phyloP scores from a whole-genome alignment of 768 basidiomycete species.

The Termitomyces sp. region DNA sequence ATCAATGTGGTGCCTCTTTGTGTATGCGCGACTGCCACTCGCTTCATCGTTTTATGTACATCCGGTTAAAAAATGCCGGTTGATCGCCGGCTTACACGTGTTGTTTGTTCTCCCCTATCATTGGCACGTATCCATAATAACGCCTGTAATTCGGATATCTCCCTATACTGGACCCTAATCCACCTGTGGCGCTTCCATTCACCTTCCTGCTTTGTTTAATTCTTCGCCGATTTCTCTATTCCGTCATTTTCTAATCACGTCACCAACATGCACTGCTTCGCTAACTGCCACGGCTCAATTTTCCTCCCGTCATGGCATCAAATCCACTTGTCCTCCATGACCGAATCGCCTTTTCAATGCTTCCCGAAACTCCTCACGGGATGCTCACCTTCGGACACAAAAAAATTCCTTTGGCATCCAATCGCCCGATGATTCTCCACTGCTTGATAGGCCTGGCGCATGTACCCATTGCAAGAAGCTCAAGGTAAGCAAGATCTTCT shows the following conservation, averaged over 20 bases:
- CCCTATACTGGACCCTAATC: neutral
- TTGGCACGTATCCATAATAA: neutral
- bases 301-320: slow-evolving; percentile 1
- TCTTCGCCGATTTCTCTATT: neutral
- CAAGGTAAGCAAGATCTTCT: slow-evolving; percentile 54
- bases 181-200: slow-evolving; percentile 1
- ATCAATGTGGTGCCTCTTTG: too few relatives aligned
- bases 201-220: neutral
- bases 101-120: neutral
- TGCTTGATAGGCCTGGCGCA: slow-evolving; percentile 62
- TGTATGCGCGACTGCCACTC: too few relatives aligned
- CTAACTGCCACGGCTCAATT: slow-evolving; percentile 13
- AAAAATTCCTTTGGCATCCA: slow-evolving; percentile 9
- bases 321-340: neutral
- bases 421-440: slow-evolving; percentile 6
- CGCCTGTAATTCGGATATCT: neutral
- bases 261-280: slow-evolving; percentile 18
- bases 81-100: neutral
- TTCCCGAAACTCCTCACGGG: neutral
- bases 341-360: neutral
- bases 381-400: slow-evolving; percentile 9
- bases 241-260: neutral
- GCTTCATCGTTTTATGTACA: too few relatives aligned
- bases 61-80: too few relatives aligned
- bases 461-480: slow-evolving; percentile 87